phyloP scores from a whole-genome alignment of 805 yeast species.

The Ogataea ramenticola region DNA sequence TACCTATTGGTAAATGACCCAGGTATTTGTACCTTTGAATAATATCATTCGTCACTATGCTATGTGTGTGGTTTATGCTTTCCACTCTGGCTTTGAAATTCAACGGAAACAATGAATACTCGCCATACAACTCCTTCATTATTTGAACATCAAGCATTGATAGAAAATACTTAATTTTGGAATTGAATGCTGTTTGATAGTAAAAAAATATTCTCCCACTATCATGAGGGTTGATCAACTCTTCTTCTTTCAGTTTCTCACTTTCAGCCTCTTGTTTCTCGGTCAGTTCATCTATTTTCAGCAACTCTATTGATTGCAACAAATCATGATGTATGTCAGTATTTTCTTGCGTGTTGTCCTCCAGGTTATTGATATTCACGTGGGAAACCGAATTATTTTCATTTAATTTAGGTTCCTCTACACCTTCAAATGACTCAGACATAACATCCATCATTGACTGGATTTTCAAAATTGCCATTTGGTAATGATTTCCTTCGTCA shows the following conservation, averaged over 20 bases:
- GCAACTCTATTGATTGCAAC: background rate
- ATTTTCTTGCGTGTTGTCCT: background rate
- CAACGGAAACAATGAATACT: slow-evolving; percentile 63
- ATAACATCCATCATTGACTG: slow-evolving; percentile 36
- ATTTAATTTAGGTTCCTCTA: background rate
- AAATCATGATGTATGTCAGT: slow-evolving; percentile 4
- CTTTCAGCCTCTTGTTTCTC: slow-evolving; percentile 9
- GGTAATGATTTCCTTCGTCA: slow-evolving; percentile 49
- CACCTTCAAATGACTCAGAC: slow-evolving; percentile 22
- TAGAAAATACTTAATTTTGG: slow-evolving; percentile 59
- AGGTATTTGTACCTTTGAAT: slow-evolving; percentile 62
- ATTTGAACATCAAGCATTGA: slow-evolving; percentile 78
- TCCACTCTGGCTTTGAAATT: slow-evolving; percentile 56
- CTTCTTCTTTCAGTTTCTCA: background rate
- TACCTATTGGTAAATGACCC: slow-evolving; percentile 77
- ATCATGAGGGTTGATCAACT: background rate
- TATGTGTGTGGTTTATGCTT: slow-evolving; percentile 56
- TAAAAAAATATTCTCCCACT: slow-evolving; percentile 46
- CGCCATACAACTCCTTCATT: slow-evolving; percentile 52
- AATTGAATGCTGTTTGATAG: slow-evolving; percentile 70
- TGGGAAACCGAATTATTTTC: background rate
- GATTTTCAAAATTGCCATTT: slow-evolving; percentile 50
- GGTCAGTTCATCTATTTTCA: slow-evolving; percentile 11
- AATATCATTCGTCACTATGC: slow-evolving; percentile 45
- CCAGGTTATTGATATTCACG: slow-evolving; percentile 3